Conservation (phyloP, 176 grass and related monocot genomes). For the Oryza glaberrima region DNA sequence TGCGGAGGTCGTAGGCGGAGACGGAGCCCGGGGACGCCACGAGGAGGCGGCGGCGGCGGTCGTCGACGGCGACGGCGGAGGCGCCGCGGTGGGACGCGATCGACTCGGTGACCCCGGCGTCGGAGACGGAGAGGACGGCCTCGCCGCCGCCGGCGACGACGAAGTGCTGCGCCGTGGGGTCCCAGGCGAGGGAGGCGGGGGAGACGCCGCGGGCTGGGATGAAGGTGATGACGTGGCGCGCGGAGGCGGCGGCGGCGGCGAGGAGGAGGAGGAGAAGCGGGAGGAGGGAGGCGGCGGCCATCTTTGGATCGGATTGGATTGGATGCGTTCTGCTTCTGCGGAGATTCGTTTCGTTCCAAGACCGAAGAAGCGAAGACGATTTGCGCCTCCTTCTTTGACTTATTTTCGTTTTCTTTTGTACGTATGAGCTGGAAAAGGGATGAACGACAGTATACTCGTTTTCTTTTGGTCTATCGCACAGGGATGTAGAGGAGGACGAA, state of each 20-base stretch:
- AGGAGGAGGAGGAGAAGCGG: slow-evolving; percentile 32
- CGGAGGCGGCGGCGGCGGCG: slow-evolving; percentile 37
- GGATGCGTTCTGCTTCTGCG: not conserved
- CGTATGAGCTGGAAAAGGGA: not conserved
- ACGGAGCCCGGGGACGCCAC: slow-evolving; percentile 54
- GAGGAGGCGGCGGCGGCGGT: slow-evolving; percentile 69
- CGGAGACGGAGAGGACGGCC: slow-evolving; percentile 72
- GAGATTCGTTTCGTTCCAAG: slow-evolving; percentile 13
- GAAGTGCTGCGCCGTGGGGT: slow-evolving; percentile 75
- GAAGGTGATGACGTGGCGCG: slow-evolving; percentile 65
- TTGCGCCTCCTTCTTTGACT: not conserved
- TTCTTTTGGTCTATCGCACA: no score
- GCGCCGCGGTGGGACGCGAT: slow-evolving; percentile 41
- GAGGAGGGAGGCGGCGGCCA: slow-evolving; percentile 32
- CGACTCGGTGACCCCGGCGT: slow-evolving; percentile 73
- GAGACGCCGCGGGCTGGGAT: slow-evolving; percentile 24
- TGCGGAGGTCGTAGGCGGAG: slow-evolving; percentile 69
- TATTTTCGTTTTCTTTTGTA: not conserved
- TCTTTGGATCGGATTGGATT: not conserved
- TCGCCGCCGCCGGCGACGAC: slow-evolving; percentile 60
- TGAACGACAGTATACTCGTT: no score
- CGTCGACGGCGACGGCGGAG: slow-evolving; percentile 48
- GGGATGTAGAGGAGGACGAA: no score
- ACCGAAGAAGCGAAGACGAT: not conserved
- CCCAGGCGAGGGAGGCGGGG: slow-evolving; percentile 71